Base-by-base conservation (phyloP, 225 moss, liverwort and hornwort species). In the Straminergon stramineum region DNA sequence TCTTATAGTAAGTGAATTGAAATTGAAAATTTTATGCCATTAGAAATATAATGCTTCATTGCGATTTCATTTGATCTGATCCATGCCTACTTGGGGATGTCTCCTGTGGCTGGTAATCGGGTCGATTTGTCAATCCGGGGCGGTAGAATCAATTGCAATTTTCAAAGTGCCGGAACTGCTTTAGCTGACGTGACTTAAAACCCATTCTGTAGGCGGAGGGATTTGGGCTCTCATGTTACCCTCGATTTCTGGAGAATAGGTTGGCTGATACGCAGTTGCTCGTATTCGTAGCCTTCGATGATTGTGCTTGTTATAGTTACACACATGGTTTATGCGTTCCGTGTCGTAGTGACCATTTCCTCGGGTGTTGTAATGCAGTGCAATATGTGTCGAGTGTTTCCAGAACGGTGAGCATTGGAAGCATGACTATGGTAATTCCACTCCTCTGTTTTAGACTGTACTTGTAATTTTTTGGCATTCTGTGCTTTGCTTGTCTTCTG, bases 351-450 rank as follows among this genome's bases (percentile, higher is more conserved):
- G 60, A 89, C 69, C 56, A 39, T 75, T n/a, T 87, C 82, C 81
- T 85, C 64, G 71, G 82, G 52, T 81, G 58, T 91, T 92, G 86
- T 69, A 84, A 83, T 93, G 96, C 96, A 99, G 97, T 94, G 99
- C 99, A 83, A 97, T 99, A 75, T 99, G 99, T 88, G 96, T 95
- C 7, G 93, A 94, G 85, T 99, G 99, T 91, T 99, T 99, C 83
- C 93, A 96, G 90, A 95, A 92, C 21, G 97, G 99, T 77, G 91
- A 93, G 82, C 97, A 99, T 91, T 90, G 91, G 92, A 81, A 93
- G 82, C 99, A 99, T 91, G 97, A 97, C 89, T 99, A 96, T 82
- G 99, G 99, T 99, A 96, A 83, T 56, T 85, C 75, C 61, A 75
- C 75, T 86, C 76, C 83, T 10, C 48, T 81, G 55, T 81, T 91